Base-by-base conservation (phyloP, 2,329 filamentous ascomycete species). In the Phyllosticta citribraziliensis region DNA sequence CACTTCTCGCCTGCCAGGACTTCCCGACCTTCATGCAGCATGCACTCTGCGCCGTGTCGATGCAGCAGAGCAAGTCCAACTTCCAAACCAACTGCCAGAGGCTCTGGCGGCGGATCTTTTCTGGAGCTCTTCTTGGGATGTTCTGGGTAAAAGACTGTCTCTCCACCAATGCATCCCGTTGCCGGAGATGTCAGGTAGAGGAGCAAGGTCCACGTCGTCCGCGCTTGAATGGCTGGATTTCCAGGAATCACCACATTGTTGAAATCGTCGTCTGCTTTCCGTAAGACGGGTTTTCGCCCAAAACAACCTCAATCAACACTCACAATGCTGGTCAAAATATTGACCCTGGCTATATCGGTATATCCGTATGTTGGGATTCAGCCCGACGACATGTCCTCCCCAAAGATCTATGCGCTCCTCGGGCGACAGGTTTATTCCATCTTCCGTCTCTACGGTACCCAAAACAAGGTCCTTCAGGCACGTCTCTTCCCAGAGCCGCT, bases 241-340 rank as follows among this genome's bases (percentile, higher is more conserved):
- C 64, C 70, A 40, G 73, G 68, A 3, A 94, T 76, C 0, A 76
- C 80, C 25, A 97, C 74, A 60, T 82, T 80, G 70, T 96, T 96
- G 57, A 84, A 89, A 69, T 97, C 92, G 73, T 97, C 93, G 69
- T 96, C 90, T 94, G 68, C 4, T 47, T 47, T n/a, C 40, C 40
- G 40, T 47, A 47, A 47, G 40, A n/a, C n/a, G 27, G 12, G 3
- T 56, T 27, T 10, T 61, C 20, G 54, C 55, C 20, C 1, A n/a
- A 19, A 27, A 4, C 24, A n/a, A n/a, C 6, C 6, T 3, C 14
- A 33, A 25, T 17, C 14, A 19, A n/a, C 19, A 82, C 87, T 68
- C 82, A 93, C 90, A 97, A 72, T 97, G 93, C 68, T 89, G 87
- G 70, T 91, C 91, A 72, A 97, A 97, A 72, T 92, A 96, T 71